Base-by-base conservation (phyloP, 73 alveolate genomes). In the Paramecium pentaurelia region DNA sequence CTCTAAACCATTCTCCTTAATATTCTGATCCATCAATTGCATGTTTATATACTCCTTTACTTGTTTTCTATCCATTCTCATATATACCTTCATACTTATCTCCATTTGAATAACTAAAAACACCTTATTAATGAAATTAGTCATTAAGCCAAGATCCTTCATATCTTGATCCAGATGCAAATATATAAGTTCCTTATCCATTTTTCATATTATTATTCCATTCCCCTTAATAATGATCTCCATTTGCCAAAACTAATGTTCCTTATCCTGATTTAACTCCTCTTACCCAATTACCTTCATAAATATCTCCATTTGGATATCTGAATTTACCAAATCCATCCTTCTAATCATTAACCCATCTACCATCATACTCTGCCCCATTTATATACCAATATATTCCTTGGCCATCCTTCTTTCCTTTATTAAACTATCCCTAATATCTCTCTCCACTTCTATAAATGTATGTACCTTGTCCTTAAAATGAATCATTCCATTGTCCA, bases 221-320 rank as follows among this genome's bases (percentile, higher is more conserved):
- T 83, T 96, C 97, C 0, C 99, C 99, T 73, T 93, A 93, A 94
- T 93, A 97, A 28, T 89, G 88, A 40, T 97, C 99, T 25, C 99
- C 99, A 60, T 75, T 93, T 0, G 93, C 94, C 64, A 84, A 96
- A 60, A 86, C 90, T 92, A 95, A 83, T 2, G 90, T 90, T 8
- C 99, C 99, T 86, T 88, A 90, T 34, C 99, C 99, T 30, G 92
- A 93, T 83, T 96, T 97, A 59, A 91, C 71, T 58, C 97, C 98
- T 77, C 96, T 91, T 2, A 75, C 93, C 98, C 98, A 97, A 45
- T 85, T 92, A 1, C 98, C 98, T 44, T 96, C 95, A 71, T 93
- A 95, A 12, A 73, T 54, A 77, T 95, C 97, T 2, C 97, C 96
- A 94, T 94, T 91, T 44, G 95, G 85, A 90, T 93, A 94, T 32